Base-by-base conservation (phyloP, 2,329 filamentous ascomycete species). In the Neobulgaria alba region DNA sequence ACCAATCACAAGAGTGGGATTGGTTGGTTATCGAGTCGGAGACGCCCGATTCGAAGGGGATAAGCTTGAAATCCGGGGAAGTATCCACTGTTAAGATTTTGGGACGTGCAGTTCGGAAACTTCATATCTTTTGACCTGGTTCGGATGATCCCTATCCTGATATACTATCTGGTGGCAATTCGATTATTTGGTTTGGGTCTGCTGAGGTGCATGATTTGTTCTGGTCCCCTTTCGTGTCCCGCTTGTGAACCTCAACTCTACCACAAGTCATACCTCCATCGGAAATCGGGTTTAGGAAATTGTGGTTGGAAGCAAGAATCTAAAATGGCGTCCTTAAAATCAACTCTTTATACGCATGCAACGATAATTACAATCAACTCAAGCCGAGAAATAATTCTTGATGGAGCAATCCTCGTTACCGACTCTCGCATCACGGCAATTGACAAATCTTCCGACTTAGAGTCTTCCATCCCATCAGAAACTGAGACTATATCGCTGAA, bases 301-400 rank as follows among this genome's bases (percentile, higher is more conserved):
- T n/a, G n/a, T n/a, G n/a, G n/a, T n/a, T n/a, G n/a, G n/a, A n/a
- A n/a, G n/a, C n/a, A n/a, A n/a, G n/a, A n/a, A n/a, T n/a, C 10
- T 20, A 43, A 29, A n/a, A 47, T 47, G 45, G 2, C 39, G n/a
- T 23, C 26, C 12, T 18, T 10, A 36, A 42, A 35, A 9, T 42
- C 36, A 30, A 47, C 45, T 8, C 56, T 75, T 0, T 71, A 72
- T 47, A 63, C 59, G 1, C 58, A 72, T 48, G 69, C 65, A 7
- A 73, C 69, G 2, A 67, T 75, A 42, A 65, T 75, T 47, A 74
- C 71, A 0, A 59, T 75, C 48, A 69, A 73, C 49, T 36, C 58
- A 19, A 47, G 49, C 12, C 61, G 67, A 15, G 61, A 66, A 26
- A 63, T 75, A 36, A 65, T 71, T 41, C 53, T 63, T 3, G 61